phyloP scores from a whole-genome alignment of 768 basidiomycete genomes.

The Russula foetens region DNA sequence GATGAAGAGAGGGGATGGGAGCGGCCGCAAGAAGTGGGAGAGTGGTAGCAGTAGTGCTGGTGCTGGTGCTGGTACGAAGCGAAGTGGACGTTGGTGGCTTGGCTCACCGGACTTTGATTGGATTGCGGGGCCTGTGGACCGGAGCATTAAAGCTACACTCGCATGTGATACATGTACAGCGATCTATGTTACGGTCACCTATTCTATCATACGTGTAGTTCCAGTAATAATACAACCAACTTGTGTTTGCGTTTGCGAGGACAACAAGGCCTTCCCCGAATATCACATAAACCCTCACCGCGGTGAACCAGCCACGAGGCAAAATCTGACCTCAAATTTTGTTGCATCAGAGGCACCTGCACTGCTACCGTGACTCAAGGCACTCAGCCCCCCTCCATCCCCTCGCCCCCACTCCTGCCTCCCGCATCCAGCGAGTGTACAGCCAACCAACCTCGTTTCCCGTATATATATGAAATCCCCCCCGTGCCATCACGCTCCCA shows the following conservation, averaged over 20 bases:
- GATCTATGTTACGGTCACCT: no score
- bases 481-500: not conserved
- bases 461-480: not conserved
- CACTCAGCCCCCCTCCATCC: not conserved
- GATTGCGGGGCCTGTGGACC: not conserved
- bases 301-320: constrained; percentile 11
- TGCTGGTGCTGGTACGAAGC: no score
- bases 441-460: not conserved
- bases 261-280: not conserved
- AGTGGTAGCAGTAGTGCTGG: no score
- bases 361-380: not conserved
- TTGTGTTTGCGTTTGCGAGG: not conserved
- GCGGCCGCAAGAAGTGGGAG: no score
- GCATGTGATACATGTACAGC: constrained; percentile 8
- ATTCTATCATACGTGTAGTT: no score
- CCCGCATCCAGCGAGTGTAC: not conserved
- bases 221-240: no score
- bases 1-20: not conserved
- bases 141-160: not conserved
- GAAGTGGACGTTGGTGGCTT: no score
- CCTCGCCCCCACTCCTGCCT: not conserved
- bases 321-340: not conserved
- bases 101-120: not conserved
- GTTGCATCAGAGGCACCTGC: not conserved
- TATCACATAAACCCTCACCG: constrained; percentile 2